These are phyloP conservation scores for Tinospora cordifolia DNA, from an alignment of 164 flowering plant genomes.

Conservation along the genomic window DNA sequence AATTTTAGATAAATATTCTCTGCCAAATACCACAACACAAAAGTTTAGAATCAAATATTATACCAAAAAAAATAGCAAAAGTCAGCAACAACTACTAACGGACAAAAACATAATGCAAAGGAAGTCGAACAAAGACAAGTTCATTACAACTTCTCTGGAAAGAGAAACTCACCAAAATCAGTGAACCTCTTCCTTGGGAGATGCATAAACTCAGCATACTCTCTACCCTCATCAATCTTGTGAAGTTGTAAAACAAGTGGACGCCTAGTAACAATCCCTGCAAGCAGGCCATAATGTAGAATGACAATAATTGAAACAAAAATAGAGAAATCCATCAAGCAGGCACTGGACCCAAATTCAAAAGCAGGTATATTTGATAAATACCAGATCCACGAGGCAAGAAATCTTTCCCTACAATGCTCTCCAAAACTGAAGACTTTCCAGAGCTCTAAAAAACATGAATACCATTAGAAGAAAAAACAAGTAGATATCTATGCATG, in stretches of 20 bases:
- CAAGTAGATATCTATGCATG: not conserved
- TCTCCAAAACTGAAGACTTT: conserved; percentile 75
- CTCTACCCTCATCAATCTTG: conserved; percentile 73
- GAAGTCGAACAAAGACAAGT: not conserved
- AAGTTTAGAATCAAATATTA: not conserved
- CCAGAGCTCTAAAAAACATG: conserved; percentile 52
- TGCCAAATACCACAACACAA: no score
- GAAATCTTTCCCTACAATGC: conserved; percentile 77
- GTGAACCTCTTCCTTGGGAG: conserved; percentile 68
- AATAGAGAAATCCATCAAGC: not conserved
- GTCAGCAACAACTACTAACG: no score
- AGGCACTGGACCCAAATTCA: not conserved
- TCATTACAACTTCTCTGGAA: not conserved
- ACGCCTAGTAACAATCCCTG: conserved; percentile 89
- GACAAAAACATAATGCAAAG: not conserved
- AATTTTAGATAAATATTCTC: not conserved
- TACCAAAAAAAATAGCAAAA: not conserved
- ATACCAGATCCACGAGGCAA: conserved; percentile 83
- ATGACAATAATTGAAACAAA: not conserved
- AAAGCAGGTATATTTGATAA: not conserved
- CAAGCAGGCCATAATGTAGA: conserved; percentile 12
- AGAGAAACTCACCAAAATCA: conserved; percentile 57
- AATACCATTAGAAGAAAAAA: not conserved
- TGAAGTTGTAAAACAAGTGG: conserved; percentile 91
- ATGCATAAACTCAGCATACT: conserved; percentile 91